Evolutionary conservation across 257 asterid genomes (phyloP), one percentile per base, ranked within the genome.

Genomic region (Fraxinus excelsior): DNA sequence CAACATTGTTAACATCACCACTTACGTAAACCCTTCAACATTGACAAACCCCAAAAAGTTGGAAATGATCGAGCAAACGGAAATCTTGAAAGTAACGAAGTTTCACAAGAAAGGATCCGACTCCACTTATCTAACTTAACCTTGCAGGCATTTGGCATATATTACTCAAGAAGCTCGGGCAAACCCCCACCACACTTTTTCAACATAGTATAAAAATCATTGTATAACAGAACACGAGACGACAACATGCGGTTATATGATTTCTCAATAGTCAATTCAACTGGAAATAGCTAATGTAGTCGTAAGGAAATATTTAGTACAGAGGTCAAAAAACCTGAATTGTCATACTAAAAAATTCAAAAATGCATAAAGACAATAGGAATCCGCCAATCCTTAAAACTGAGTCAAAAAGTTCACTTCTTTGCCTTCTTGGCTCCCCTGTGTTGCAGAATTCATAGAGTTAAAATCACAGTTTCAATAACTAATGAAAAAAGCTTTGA

Each of bases 401-500:
- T 25, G 7, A 4, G 35, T 56, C 65, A 56, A 56, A 8, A n/a
- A 25, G 10, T 31, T 80, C 86, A 85, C 84, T 85, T 85, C 83
- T 80, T 85, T 0, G 89, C 60, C 79, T 85, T 85, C 84, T 85
- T 85, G 11, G 82, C 21, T 68, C 34, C 79, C 80, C 89, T 85
- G 80, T 70, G 79, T 32, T 0, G 14, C 2, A 76, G 23, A 69
- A 16, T 25, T 53, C 13, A 46, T 11, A 2, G 26, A 6, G 9
- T 74, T 7, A 76, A 80, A 42, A 40, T 62, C 4, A 70, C 9
- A 66, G 5, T 29, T 3, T 1, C 14, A 12, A 9, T 3, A 31
- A 4, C 37, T 21, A 40, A 32, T 29, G 23, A 46, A 38, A n/a
- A 10, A 34, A 25, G 1, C 32, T 69, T n/a, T 5, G 26, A 2